phyloP scores from a whole-genome alignment of 75 land plant genomes.

The Pinus albicaulis region DNA sequence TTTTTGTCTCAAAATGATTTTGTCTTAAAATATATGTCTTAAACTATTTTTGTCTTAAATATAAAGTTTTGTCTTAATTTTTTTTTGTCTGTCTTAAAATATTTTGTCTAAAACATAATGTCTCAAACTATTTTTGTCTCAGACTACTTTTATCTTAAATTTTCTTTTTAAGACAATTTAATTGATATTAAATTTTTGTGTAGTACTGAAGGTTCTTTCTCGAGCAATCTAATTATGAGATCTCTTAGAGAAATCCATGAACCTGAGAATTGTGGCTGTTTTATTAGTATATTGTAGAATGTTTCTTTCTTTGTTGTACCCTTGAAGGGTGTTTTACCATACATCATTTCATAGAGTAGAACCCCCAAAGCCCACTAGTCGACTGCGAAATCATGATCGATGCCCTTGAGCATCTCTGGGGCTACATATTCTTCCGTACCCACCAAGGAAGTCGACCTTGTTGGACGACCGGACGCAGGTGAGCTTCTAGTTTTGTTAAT shows the following conservation, averaged over 20 bases:
- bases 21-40: too few species aligned
- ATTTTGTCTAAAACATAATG: too few species aligned
- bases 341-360: slow-evolving; percentile 65
- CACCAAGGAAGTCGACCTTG: slow-evolving; percentile 61
- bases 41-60: too few species aligned
- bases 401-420: slow-evolving; percentile 72
- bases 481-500: too few species aligned
- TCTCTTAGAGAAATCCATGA: slow-evolving; percentile 32
- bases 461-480: too few species aligned
- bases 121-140: too few species aligned
- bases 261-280: slow-evolving; percentile 58
- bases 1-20: too few species aligned
- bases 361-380: slow-evolving; percentile 87
- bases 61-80: too few species aligned
- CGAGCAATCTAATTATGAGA: slow-evolving; percentile 52
- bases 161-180: too few species aligned
- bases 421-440: slow-evolving; percentile 86
- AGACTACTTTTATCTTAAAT: too few species aligned
- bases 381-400: slow-evolving; percentile 65
- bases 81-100: too few species aligned
- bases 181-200: too few species aligned
- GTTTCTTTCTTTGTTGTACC: slow-evolving; percentile 66
- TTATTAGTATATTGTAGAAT: slow-evolving; percentile 46
- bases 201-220: slow-evolving; percentile 75
- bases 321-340: slow-evolving; percentile 71